Evolutionary conservation across 2,329 filamentous ascomycete species (phyloP).

Genomic region (Bipolaris victoriae): DNA sequence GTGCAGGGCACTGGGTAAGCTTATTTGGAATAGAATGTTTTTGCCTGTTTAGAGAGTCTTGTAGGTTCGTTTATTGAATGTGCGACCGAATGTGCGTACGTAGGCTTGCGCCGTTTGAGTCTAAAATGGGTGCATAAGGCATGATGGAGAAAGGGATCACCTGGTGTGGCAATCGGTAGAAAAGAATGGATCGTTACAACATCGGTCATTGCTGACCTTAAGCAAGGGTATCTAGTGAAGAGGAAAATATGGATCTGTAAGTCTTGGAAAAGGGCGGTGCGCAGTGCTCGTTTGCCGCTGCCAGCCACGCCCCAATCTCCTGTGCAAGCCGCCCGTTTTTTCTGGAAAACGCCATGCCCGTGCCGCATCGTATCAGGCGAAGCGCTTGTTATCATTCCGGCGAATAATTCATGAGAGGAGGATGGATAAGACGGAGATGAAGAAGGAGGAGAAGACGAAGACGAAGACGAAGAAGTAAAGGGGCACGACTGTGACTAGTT

Average conservation of each 20-base stretch:
- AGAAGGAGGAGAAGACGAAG: background rate
- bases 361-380: conserved; percentile 6
- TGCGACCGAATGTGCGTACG: too few relatives aligned
- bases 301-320: conserved; percentile 5
- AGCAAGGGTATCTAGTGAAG: conserved; percentile 20
- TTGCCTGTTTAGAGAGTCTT: too few relatives aligned
- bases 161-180: background rate
- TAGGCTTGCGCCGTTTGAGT: too few relatives aligned
- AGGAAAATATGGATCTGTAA: conserved; percentile 2
- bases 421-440: background rate
- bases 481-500: background rate
- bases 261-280: background rate
- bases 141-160: conserved; percentile 3
- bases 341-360: conserved; percentile 8
- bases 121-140: conserved; percentile 1
- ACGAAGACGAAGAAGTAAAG: background rate
- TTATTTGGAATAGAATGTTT: too few relatives aligned
- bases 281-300: background rate
- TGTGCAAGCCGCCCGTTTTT: conserved; percentile 11
- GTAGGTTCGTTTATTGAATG: too few relatives aligned
- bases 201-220: conserved; percentile 9
- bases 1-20: too few relatives aligned
- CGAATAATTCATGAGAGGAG: conserved; percentile 4
- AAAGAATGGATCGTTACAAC: background rate
- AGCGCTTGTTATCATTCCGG: background rate